Conservation (phyloP, 208 protist species). For the Leishmania major region DNA sequence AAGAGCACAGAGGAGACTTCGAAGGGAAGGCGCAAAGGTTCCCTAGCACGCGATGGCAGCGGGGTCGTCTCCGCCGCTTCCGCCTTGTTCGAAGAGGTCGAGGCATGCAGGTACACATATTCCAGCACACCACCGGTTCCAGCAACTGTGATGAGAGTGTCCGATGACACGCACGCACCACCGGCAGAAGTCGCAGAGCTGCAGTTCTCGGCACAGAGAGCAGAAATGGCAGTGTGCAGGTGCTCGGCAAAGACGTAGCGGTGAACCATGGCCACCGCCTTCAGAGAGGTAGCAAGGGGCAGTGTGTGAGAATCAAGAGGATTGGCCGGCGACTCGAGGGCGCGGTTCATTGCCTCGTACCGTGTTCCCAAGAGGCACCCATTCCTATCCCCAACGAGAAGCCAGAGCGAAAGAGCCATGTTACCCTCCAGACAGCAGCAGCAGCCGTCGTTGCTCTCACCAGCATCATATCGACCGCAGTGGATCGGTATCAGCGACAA, state of each 20-base stretch:
- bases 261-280: conserved; percentile 4
- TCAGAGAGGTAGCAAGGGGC: neutral
- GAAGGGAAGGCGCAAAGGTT: conserved; percentile 54
- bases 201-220: conserved; percentile 14
- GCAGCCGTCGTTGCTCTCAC: neutral
- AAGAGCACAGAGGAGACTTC: conserved; percentile 50
- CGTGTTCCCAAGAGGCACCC: conserved; percentile 13
- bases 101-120: conserved; percentile 14
- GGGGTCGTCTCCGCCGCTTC: neutral
- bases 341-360: neutral
- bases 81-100: neutral
- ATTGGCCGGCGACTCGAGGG: neutral
- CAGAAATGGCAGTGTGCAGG: conserved; percentile 21
- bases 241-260: conserved; percentile 29
- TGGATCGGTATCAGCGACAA: neutral
- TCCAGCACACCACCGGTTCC: conserved; percentile 23
- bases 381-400: conserved; percentile 24
- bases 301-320: neutral
- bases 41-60: neutral
- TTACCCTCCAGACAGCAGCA: neutral
- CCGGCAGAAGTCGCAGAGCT: neutral
- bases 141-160: conserved; percentile 14
- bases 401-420: conserved; percentile 6
- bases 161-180: neutral
- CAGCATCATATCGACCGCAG: neutral